Percentiles rank a stretch among this genome's conserved stretches.
Conservation (phyloP, 108 stramenopile genomes). For the Nitzschia palea region DNA sequence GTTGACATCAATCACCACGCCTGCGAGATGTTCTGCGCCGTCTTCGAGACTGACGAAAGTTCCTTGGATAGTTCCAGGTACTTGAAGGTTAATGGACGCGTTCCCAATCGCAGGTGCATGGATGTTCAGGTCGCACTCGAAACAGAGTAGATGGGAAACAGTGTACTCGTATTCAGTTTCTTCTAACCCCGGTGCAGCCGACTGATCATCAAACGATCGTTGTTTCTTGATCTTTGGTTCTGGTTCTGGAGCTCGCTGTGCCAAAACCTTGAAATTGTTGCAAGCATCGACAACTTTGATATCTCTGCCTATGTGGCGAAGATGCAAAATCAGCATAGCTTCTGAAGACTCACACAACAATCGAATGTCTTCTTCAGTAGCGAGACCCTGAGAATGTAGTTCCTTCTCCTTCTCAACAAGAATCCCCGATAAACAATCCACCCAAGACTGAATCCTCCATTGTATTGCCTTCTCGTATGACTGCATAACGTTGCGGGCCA, state of each 20-base stretch:
- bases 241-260: conserved; percentile 18
- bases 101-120: conserved; percentile 63
- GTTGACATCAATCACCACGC: conserved; percentile 65
- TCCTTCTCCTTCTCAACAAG: conserved; percentile 58
- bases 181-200: conserved; percentile 11
- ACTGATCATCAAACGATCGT: conserved; percentile 9
- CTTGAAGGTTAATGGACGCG: conserved; percentile 62
- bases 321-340: conserved; percentile 32
- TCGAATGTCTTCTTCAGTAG: conserved; percentile 25
- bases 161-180: conserved; percentile 53
- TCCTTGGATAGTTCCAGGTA: conserved; percentile 76
- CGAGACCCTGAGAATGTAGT: conserved; percentile 23
- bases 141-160: conserved; percentile 45
- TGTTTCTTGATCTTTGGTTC: conserved; percentile 38
- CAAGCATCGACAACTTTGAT: conserved; percentile 58
- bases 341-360: conserved; percentile 37
- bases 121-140: conserved; percentile 43
- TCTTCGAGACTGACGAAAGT: conserved; percentile 54
- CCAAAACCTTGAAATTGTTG: conserved; percentile 73
- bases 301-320: conserved; percentile 33
- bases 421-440: conserved; percentile 45
- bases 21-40: conserved; percentile 46
- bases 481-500: conserved; percentile 74
- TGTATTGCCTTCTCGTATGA: conserved; percentile 75
- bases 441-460: conserved; percentile 80